A percentile compares a stretch with the other conserved stretches of the same genome.
Conservation (phyloP, 78 protist genomes). For the Emiliania huxleyi region DNA sequence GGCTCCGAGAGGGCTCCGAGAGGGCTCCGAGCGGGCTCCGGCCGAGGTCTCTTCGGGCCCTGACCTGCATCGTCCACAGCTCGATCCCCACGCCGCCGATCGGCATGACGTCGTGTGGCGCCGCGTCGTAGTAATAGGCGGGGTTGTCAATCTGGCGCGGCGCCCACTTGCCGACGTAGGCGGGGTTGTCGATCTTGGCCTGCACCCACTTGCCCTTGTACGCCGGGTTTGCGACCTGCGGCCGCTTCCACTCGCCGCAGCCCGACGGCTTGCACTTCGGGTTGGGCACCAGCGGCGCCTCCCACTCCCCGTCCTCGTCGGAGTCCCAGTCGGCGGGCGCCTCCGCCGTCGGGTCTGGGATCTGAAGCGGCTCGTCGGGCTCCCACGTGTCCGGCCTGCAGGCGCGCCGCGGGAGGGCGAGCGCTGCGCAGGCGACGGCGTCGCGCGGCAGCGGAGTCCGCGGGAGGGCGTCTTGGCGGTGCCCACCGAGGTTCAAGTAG, state of each 20-base stretch:
- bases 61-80: slow-evolving; percentile 34
- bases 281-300: slow-evolving; percentile 47
- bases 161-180: slow-evolving; percentile 34
- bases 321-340: slow-evolving; percentile 63
- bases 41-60: no score
- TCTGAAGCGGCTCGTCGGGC: slow-evolving; percentile 1
- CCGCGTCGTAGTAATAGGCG: not conserved
- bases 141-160: slow-evolving; percentile 31
- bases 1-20: no score
- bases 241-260: slow-evolving; percentile 46
- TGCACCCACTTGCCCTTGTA: slow-evolving; percentile 42
- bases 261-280: not conserved
- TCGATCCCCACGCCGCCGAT: slow-evolving; percentile 25
- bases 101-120: not conserved
- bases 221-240: slow-evolving; percentile 30
- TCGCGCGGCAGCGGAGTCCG: slow-evolving; percentile 8
- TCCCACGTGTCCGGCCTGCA: not conserved
- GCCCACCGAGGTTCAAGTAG: no score
- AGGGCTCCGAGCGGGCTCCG: no score
- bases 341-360: slow-evolving; percentile 42
- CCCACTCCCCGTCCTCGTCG: slow-evolving; percentile 69
- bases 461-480: not conserved
- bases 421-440: slow-evolving; percentile 26
- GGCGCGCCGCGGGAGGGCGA: not conserved
- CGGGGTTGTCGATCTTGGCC: slow-evolving; percentile 30